Evolutionary conservation across 1,284 basidiomycete species (phyloP).

Genomic region (Boletellus deceptivus): DNA sequence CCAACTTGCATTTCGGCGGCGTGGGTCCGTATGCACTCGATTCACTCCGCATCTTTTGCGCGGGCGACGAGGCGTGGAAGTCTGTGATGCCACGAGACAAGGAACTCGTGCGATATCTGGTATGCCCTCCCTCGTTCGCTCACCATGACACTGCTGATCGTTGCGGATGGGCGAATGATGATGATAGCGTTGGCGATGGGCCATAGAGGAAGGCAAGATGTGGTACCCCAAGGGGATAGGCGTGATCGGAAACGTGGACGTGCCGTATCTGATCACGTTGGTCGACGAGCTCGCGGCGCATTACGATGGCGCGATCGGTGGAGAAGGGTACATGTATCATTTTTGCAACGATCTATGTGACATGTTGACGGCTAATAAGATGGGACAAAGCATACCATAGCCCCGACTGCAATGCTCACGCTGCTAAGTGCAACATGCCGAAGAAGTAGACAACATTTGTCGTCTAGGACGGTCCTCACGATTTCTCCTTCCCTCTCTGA

Average conservation of each 20-base stretch:
- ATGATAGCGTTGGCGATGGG: constrained; percentile 62
- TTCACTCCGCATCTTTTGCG: constrained; percentile 65
- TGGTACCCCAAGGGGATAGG: constrained; percentile 48
- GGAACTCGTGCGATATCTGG: constrained; percentile 57
- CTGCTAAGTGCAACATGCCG: no score
- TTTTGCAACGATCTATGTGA: constrained; percentile 22
- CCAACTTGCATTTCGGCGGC: constrained; percentile 55
- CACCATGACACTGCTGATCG: background rate
- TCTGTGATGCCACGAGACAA: constrained; percentile 58
- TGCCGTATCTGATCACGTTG: constrained; percentile 37
- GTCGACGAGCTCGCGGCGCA: constrained; percentile 36
- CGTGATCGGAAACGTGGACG: constrained; percentile 34
- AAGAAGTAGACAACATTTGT: no score
- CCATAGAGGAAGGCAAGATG: constrained; percentile 43
- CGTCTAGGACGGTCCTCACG: no score
- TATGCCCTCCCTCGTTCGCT: constrained; percentile 26
- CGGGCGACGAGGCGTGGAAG: constrained; percentile 48
- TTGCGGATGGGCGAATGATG: background rate
- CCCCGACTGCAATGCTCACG: background rate
- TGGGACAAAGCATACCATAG: background rate
- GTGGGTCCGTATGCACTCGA: constrained; percentile 63
- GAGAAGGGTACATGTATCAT: constrained; percentile 40
- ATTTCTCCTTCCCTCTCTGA: no score
- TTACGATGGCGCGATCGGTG: constrained; percentile 25
- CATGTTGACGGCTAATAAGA: background rate